These are phyloP conservation scores for Saprolegnia diclina DNA, from an alignment of 352 stramenopile genomes.

Conservation along the genomic window DNA sequence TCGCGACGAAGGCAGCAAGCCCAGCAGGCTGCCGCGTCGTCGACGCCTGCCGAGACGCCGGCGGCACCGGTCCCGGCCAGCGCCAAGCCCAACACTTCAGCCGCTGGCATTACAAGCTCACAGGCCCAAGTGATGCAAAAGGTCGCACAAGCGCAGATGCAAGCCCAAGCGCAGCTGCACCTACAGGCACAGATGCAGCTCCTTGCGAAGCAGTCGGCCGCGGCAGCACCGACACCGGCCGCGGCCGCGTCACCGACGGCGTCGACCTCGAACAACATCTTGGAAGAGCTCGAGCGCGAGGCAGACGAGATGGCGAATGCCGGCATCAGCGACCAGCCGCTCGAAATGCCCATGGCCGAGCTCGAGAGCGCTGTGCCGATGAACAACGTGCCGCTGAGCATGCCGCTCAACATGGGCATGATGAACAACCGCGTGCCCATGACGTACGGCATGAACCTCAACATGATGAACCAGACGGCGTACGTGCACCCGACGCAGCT, in stretches of 20 bases:
- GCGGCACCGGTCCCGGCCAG: neutral
- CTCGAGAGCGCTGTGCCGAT: slow-evolving; percentile 41
- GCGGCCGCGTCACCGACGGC: slow-evolving; percentile 30
- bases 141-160: slow-evolving; percentile 12
- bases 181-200: slow-evolving; percentile 49
- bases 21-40: slow-evolving; percentile 38
- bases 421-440: slow-evolving; percentile 26
- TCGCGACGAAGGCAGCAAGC: slow-evolving; percentile 69
- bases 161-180: slow-evolving; percentile 26
- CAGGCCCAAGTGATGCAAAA: slow-evolving; percentile 25
- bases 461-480: slow-evolving; percentile 17
- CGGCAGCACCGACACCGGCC: slow-evolving; percentile 26
- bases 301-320: slow-evolving; percentile 80
- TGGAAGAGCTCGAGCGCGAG: slow-evolving; percentile 80
- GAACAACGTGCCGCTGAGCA: slow-evolving; percentile 33
- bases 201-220: slow-evolving; percentile 40
- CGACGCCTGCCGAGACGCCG: slow-evolving; percentile 3
- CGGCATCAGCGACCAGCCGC: slow-evolving; percentile 65
- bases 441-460: slow-evolving; percentile 26
- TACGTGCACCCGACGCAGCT: slow-evolving; percentile 23
- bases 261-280: slow-evolving; percentile 37
- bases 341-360: slow-evolving; percentile 79
- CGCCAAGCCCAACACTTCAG: neutral
- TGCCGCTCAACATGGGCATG: slow-evolving; percentile 23
- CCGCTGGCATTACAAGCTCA: slow-evolving; percentile 11